Base-by-base conservation (phyloP, 495 filamentous ascomycete species). In the Xylaria castorea region DNA sequence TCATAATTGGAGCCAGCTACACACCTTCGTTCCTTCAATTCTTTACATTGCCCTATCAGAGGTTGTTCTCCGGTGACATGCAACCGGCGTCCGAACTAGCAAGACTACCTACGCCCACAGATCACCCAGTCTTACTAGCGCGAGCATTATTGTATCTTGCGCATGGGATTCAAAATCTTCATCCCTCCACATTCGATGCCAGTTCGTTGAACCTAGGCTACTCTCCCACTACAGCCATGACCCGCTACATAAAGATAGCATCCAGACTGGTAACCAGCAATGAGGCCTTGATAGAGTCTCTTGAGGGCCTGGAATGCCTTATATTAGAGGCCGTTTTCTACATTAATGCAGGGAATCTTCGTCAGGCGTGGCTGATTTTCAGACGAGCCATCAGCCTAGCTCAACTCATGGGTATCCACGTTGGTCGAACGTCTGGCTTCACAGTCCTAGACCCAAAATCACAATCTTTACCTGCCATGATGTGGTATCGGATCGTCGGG, bases 81-180 rank as follows among this genome's bases (percentile, higher is more conserved):
- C 50, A 53, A 27, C 50, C 50, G 0, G 50, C 50, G n/a, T 25
- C 50, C 50, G 50, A 53, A 53, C 9, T 53, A 25, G 50, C 50
- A 53, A 53, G 50, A 53, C 22, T 53, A 9, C 50, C 50, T 53
- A 8, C 9, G 7, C 50, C 50, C 50, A 27, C 50, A 5, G 61
- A 38, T 64, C 61, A 64, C 61, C 61, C 61, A 64, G 61, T 64
- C 0, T 42, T 64, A 30, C 61, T 64, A 9, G 61, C 61, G 0
- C 61, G 61, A 27, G 22, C 12, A 32, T 42, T 64, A 38, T 44
- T 64, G 36, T 64, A 64, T 42, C 61, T 64, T 30, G 61, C 61
- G n/a, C 20, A 64, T 64, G 61, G 61, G 40, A 64, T 64, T 30
- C 61, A 64, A 42, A 64, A 64, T 30, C 32, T 64, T 44, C 61